Conservation (phyloP, 2,329 filamentous ascomycete species). For the Boeremia exigua region DNA sequence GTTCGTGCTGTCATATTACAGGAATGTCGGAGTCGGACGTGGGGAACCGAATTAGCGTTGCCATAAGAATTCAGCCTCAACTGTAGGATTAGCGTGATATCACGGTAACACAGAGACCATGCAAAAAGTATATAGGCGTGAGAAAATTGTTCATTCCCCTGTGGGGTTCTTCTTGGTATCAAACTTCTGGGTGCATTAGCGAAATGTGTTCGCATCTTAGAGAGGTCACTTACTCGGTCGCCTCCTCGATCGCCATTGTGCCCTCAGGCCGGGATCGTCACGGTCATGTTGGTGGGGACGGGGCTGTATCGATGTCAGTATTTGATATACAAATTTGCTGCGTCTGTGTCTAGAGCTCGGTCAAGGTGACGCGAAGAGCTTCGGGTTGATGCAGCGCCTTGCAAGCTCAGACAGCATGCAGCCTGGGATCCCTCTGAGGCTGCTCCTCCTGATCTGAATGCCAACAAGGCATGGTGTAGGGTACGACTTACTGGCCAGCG, state of each 20-base stretch:
- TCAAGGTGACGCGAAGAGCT: background rate
- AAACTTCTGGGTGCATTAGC: too few species aligned
- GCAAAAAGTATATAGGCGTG: background rate
- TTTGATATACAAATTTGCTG: background rate
- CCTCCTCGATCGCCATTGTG: too few species aligned
- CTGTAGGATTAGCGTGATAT: background rate
- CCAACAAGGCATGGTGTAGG: background rate
- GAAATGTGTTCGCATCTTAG: too few species aligned
- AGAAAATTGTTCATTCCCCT: background rate
- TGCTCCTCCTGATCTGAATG: background rate
- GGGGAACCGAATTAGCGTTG: conserved; percentile 19
- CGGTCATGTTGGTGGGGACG: background rate
- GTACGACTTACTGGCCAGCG: background rate
- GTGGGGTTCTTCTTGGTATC: too few species aligned
- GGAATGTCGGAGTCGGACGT: conserved; percentile 14
- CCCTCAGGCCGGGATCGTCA: background rate
- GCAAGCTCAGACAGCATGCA: background rate
- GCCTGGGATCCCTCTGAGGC: background rate
- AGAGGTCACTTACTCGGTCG: too few species aligned
- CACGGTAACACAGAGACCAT: background rate
- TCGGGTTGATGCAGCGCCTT: background rate
- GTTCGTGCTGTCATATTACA: conserved; percentile 15
- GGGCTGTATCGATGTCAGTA: background rate
- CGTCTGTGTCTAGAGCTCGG: background rate
- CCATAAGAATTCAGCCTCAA: conserved; percentile 9